A percentile compares a stretch with the other conserved stretches of the same genome.
phyloP scores from a whole-genome alignment of 2,329 filamentous ascomycete genomes.

The Fusarium pseudonygamai region DNA sequence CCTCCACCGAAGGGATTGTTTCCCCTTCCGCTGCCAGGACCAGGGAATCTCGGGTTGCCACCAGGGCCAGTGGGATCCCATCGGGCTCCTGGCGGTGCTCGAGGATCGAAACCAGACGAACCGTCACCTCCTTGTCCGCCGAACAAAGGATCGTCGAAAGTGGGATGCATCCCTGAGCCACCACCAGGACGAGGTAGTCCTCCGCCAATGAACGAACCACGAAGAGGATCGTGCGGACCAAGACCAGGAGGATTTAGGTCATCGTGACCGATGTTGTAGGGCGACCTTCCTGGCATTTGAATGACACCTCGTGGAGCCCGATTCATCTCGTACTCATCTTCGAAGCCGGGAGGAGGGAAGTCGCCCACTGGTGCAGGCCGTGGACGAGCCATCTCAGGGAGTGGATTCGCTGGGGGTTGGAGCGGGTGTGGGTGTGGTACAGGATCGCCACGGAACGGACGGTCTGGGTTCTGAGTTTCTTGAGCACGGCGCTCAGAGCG shows the following conservation, averaged over 20 bases:
- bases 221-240: slow-evolving; percentile 84
- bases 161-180: slow-evolving; percentile 91
- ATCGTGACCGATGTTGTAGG: slow-evolving; percentile 80
- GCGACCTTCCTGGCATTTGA: slow-evolving; percentile 59
- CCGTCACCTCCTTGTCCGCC: slow-evolving; percentile 52
- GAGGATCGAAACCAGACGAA: slow-evolving; percentile 62
- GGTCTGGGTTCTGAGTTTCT: slow-evolving; percentile 49
- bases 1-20: slow-evolving; percentile 53
- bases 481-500: slow-evolving; percentile 53
- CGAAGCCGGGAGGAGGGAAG: slow-evolving; percentile 88
- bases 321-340: slow-evolving; percentile 89
- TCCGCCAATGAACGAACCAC: slow-evolving; percentile 72
- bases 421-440: slow-evolving; percentile 67
- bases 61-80: slow-evolving; percentile 89
- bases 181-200: slow-evolving; percentile 67
- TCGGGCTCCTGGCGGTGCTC: slow-evolving; percentile 85
- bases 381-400: slow-evolving; percentile 65
- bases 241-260: slow-evolving; percentile 89
- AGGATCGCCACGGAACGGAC: slow-evolving; percentile 55
- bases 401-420: slow-evolving; percentile 72
- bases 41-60: slow-evolving; percentile 57
- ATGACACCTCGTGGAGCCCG: slow-evolving; percentile 57
- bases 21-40: slow-evolving; percentile 53
- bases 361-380: slow-evolving; percentile 73
- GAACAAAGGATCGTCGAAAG: slow-evolving; percentile 91